Evolutionary conservation across 2,329 filamentous ascomycete genomes (phyloP), one percentile per base, ranked within the genome.

Genomic region (Fusarium agapanthi): DNA sequence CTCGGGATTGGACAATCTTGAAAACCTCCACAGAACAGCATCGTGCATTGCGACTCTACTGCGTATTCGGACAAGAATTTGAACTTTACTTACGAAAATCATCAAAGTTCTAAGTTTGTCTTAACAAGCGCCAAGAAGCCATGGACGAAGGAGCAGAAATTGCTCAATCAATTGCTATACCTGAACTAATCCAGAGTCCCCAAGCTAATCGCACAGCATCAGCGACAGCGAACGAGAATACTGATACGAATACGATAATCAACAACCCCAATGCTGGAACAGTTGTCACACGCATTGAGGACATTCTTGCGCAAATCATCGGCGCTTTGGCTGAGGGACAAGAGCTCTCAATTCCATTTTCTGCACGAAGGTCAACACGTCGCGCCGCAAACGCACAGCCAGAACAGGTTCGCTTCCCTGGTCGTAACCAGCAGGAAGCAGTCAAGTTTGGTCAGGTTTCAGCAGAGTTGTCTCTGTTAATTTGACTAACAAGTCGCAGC

Each of bases 381-480:
- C 61, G 53, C 11, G 59, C 55, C 32, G 58, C 69, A 47, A 61
- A 51, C 44, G 48, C 63, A 22, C 50, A 53, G 26, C 53, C 56
- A 34, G 75, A 78, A 22, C 61, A 61, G 12, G 63, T 85, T 32
- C 71, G 61, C 1, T 90, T 89, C 69, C 88, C 88, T 1, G 88
- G 86, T 5, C 81, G 82, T 34, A 86, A 77, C 6, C 74, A 80
- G 3, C 77, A 81, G 10, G 88, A 90, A 73, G 84, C 83, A 13
- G 83, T 80, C 72, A 88, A 86, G 56, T 90, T 90, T 72, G 81
- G 88, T 90, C 78, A 41, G 60, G 40, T 1, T 56, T 34, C 26
- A 14, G n/a, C 32, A 26, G 41, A 13, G 4, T 26, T 56, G 3
- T 32, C 20, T 32, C 22, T 30, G 13, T 47, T 13, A 26, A 32